Evolutionary conservation across 768 basidiomycete species (phyloP).

Genomic region (Ephemerocybe angulata): DNA sequence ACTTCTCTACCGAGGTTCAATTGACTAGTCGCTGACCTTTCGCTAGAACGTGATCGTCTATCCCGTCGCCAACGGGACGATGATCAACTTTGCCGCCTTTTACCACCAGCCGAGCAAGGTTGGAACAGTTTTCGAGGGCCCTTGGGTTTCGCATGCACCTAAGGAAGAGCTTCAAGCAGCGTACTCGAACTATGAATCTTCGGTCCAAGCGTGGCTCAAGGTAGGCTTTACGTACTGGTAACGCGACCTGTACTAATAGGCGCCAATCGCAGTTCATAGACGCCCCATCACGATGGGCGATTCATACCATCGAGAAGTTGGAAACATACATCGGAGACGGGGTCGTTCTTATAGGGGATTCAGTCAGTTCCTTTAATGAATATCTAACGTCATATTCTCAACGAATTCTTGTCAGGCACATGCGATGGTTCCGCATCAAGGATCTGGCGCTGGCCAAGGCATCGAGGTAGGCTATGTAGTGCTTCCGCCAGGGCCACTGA

Average conservation of each 20-base stretch:
- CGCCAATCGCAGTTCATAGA: slow-evolving; percentile 14
- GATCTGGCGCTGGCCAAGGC: slow-evolving; percentile 47
- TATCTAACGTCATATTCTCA: not conserved
- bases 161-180: slow-evolving; percentile 10
- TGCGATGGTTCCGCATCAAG: slow-evolving; percentile 46
- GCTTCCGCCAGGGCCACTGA: slow-evolving; percentile 24
- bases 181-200: slow-evolving; percentile 15
- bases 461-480: slow-evolving; percentile 32
- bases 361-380: slow-evolving; percentile 12
- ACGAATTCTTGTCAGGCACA: slow-evolving; percentile 28
- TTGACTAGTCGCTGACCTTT: not conserved
- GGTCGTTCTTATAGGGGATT: slow-evolving; percentile 22
- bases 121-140: slow-evolving; percentile 13
- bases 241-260: too few relatives aligned
- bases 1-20: not conserved
- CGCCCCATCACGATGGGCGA: slow-evolving; percentile 18
- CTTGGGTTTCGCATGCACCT: slow-evolving; percentile 13
- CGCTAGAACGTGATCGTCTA: slow-evolving; percentile 44
- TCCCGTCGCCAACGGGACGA: slow-evolving; percentile 43
- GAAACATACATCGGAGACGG: slow-evolving; percentile 15
- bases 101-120: slow-evolving; percentile 14
- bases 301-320: slow-evolving; percentile 17
- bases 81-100: slow-evolving; percentile 47
- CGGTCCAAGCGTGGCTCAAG: slow-evolving; percentile 13
- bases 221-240: too few relatives aligned